Evolutionary conservation across 768 basidiomycete genomes (phyloP).

Genomic region (Leccinum pellstonianum): DNA sequence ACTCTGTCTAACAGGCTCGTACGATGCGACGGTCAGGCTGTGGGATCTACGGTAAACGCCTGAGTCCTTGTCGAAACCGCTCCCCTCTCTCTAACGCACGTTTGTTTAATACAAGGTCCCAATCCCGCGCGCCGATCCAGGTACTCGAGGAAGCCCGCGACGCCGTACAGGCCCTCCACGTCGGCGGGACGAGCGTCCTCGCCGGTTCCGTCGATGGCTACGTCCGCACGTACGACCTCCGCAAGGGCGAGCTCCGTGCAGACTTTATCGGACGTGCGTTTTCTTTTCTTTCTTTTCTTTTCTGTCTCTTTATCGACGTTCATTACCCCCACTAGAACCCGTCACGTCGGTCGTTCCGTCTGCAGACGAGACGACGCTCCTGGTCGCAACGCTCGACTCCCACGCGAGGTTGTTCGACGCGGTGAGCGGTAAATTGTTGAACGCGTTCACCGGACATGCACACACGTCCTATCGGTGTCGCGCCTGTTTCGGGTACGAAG

Average conservation of each 20-base stretch:
- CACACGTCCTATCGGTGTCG: slow-evolving; percentile 77
- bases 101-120: slow-evolving; percentile 47
- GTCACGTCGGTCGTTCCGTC: slow-evolving; percentile 83
- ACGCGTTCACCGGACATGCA: slow-evolving; percentile 77
- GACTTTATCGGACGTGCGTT: slow-evolving; percentile 89
- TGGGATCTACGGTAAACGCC: slow-evolving; percentile 81
- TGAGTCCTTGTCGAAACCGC: background rate
- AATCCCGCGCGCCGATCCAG: slow-evolving; percentile 85
- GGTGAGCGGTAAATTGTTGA: slow-evolving; percentile 76
- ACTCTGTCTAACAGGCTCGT: slow-evolving; percentile 60
- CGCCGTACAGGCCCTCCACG: slow-evolving; percentile 75
- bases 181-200: slow-evolving; percentile 64
- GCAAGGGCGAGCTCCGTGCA: slow-evolving; percentile 85
- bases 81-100: background rate
- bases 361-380: slow-evolving; percentile 73
- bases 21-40: slow-evolving; percentile 84
- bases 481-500: slow-evolving; percentile 79
- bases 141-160: slow-evolving; percentile 86
- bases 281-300: background rate
- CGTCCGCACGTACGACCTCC: slow-evolving; percentile 91
- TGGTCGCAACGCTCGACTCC: slow-evolving; percentile 83
- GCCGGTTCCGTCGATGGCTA: slow-evolving; percentile 90
- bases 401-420: slow-evolving; percentile 85
- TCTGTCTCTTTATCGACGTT: background rate
- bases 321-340: slow-evolving; percentile 55